phyloP scores from a whole-genome alignment of 2,329 filamentous ascomycete genomes.

The Beauveria sp. region DNA sequence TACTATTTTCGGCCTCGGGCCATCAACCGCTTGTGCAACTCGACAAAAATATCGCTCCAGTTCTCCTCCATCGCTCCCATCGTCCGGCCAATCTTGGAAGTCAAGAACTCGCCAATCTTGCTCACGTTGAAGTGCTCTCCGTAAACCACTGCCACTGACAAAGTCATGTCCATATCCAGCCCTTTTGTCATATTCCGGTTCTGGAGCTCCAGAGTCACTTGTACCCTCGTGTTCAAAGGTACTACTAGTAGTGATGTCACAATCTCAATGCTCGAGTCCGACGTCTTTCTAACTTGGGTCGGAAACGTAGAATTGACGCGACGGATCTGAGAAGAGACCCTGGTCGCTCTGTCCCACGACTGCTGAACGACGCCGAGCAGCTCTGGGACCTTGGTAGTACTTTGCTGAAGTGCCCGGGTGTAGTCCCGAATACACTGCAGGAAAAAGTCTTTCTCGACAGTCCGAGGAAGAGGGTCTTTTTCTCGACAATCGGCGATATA shows the following conservation, averaged over 20 bases:
- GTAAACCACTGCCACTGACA: conserved; percentile 59
- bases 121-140: conserved; percentile 69
- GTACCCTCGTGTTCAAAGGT: conserved; percentile 60
- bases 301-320: conserved; percentile 57
- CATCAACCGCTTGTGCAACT: conserved; percentile 47
- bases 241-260: conserved; percentile 54
- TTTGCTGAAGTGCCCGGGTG: conserved; percentile 53
- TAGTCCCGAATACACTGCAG: conserved; percentile 64
- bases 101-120: conserved; percentile 67
- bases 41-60: conserved; percentile 50
- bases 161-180: conserved; percentile 45
- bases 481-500: conserved; percentile 57
- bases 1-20: conserved; percentile 44
- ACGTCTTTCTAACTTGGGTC: conserved; percentile 54
- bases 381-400: conserved; percentile 45
- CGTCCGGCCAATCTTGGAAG: conserved; percentile 41
- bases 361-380: conserved; percentile 52
- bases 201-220: conserved; percentile 50
- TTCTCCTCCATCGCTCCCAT: conserved; percentile 26
- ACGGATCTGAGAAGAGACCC: conserved; percentile 52
- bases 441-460: conserved; percentile 66
- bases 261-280: conserved; percentile 59
- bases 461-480: conserved; percentile 45
- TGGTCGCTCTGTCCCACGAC: conserved; percentile 58
- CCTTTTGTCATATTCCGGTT: conserved; percentile 37